Base-by-base conservation (phyloP, 2,329 filamentous ascomycete species). In the Harringtonia lauricola region DNA sequence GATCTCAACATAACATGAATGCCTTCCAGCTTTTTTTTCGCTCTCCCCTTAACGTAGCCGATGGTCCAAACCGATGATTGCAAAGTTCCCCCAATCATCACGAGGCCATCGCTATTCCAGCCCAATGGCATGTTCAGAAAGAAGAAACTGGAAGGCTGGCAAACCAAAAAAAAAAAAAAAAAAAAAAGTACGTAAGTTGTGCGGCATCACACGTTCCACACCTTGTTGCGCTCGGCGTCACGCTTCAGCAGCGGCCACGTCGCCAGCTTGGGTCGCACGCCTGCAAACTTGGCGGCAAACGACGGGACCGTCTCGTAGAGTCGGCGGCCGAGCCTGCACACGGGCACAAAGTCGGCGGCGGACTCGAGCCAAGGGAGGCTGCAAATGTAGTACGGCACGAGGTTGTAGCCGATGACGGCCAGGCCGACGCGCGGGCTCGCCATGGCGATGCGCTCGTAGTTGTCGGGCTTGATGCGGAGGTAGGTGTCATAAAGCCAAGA, bases 241-340 rank as follows among this genome's bases (percentile, higher is more conserved):
- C 52, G 42, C 47, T 55, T 54, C n/a, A 45, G 48, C 19, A 55
- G 42, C 24, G 59, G 57, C 59, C 59, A 62, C 13, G 59, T 63
- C 17, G 50, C 47, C 26, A 57, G 46, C 44, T 61, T 60, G 29
- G 50, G 50, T 39, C 56, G 54, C 44, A 52, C 55, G 8, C 56
- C 57, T 18, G 55, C 36, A 31, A 52, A 53, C 2, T 22, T 34
- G 35, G 41, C 46, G 26, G 45, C 15, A 15, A 37, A 44, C 28
- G 54, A 42, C 18, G 15, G 15, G 21, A 12, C 15, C 13, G 2
- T 8, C 21, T 4, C 36, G 17, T 53, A 54, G n/a, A 60, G n/a
- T n/a, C 52, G 18, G 24, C 24, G 24, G 24, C 10, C 24, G 7
- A n/a, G 24, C 24, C 10, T 6, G 24, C 24, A 26, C 24, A 26